phyloP scores from a whole-genome alignment of 2,329 filamentous ascomycete genomes.

The Ophiosphaerella narmari region DNA sequence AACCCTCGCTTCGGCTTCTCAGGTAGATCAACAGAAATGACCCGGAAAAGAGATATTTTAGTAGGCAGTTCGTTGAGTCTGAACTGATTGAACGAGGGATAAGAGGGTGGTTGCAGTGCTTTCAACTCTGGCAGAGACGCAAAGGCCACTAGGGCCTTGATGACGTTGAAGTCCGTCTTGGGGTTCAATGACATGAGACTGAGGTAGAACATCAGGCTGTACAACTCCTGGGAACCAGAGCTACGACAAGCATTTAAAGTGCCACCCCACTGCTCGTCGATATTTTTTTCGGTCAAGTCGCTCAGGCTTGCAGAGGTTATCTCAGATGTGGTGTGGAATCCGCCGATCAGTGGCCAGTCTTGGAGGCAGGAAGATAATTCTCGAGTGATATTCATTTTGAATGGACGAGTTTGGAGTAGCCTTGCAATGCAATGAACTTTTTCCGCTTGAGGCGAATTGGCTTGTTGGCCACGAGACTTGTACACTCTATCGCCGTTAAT shows the following conservation, averaged over 20 bases:
- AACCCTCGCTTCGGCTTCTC: too few relatives aligned
- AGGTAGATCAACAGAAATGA: too few relatives aligned
- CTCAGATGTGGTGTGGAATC: slow-evolving; percentile 11
- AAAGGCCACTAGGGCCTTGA: slow-evolving; percentile 19
- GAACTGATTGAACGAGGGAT: too few relatives aligned
- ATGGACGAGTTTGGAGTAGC: slow-evolving; percentile 12
- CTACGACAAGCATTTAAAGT: slow-evolving; percentile 47
- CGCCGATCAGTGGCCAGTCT: slow-evolving; percentile 19
- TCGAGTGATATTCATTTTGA: slow-evolving; percentile 10
- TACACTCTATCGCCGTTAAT: slow-evolving; percentile 8
- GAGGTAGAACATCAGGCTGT: slow-evolving; percentile 50
- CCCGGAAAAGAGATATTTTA: too few relatives aligned
- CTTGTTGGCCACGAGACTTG: slow-evolving; percentile 11
- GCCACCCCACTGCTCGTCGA: slow-evolving; percentile 47
- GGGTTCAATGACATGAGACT: slow-evolving; percentile 48
- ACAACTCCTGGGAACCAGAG: slow-evolving; percentile 23
- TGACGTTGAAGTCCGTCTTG: slow-evolving; percentile 42
- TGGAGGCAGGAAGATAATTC: slow-evolving; percentile 15
- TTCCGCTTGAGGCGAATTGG: slow-evolving; percentile 11
- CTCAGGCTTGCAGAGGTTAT: slow-evolving; percentile 9
- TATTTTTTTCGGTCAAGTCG: slow-evolving; percentile 33
- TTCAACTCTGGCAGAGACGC: too few relatives aligned
- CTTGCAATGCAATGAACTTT: slow-evolving; percentile 18
- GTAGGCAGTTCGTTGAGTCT: too few relatives aligned
- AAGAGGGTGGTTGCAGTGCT: too few relatives aligned